Evolutionary conservation across 345 rosid genomes (phyloP), one percentile per base, ranked within the genome.

Genomic region (Dipteronia sinensis): DNA sequence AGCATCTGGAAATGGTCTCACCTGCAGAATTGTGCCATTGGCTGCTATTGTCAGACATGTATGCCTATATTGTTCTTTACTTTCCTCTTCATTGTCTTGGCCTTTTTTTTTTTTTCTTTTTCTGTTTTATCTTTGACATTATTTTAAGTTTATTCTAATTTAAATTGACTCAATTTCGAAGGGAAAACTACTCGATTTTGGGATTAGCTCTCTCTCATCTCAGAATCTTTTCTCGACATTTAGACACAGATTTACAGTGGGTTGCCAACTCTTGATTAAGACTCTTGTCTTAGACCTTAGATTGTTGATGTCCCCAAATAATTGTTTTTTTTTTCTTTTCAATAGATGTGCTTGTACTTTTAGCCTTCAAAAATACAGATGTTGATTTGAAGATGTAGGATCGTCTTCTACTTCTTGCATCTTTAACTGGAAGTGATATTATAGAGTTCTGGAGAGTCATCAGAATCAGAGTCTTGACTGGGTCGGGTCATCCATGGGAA

Each of bases 1-100:
- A 91, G 15, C 90, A 87, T 73, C 87, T 96, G 73, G 97, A 96
- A 88, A 84, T 81, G 82, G 93, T 84, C 83, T 90, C 93, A 19
- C 99, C 91, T 68, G 92, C 92, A 55, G 97, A 96, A 83, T 61
- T 96, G 67, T 96, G 99, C 78, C 93, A 92, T 65, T 96, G 98
- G 99, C 88, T 94, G 29, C 83, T 89, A 19, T 77, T 94, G 79
- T 91, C 99, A 10, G 99, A 96, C 86, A 90, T 94, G 98, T 96
- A 88, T 82, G 91, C 7, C 71, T 27, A 56, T 51, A 66, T 64
- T 42, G 34, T 81, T 61, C 29, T 23, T 53, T 55, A 85, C 44
- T 40, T 69, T 80, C 71, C 67, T 55, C 13, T 74, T 76, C 70
- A 23, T 65, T 13, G 4, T 70, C 71, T 67, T 78, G 74, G 59